Evolutionary conservation across 225 moss, liverwort and hornwort genomes (phyloP).

Genomic region (Asterella californica): DNA sequence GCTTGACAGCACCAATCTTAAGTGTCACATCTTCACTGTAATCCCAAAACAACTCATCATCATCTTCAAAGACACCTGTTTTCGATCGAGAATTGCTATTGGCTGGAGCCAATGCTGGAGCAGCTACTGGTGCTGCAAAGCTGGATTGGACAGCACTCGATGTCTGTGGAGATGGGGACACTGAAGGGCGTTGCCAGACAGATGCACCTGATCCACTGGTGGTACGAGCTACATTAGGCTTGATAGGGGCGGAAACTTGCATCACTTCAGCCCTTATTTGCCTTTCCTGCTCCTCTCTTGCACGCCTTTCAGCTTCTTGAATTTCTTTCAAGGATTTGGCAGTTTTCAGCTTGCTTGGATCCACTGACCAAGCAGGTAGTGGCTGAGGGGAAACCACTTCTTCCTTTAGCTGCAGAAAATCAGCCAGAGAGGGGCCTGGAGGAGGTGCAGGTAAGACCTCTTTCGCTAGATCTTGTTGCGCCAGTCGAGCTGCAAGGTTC

Average conservation of each 20-base stretch:
- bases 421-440: constrained; percentile 78
- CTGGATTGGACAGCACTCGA: constrained; percentile 44
- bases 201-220: constrained; percentile 72
- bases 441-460: constrained; percentile 60
- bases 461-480: constrained; percentile 55
- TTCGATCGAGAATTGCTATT: constrained; percentile 58
- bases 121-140: constrained; percentile 33
- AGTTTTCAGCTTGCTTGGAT: constrained; percentile 55
- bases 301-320: constrained; percentile 83
- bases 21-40: constrained; percentile 80
- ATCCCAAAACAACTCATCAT: constrained; percentile 75
- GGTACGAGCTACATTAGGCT: constrained; percentile 79
- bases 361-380: constrained; percentile 77
- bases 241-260: constrained; percentile 54
- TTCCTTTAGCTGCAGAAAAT: constrained; percentile 68
- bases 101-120: constrained; percentile 34
- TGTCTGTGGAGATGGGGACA: constrained; percentile 42
- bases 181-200: constrained; percentile 91
- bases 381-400: constrained; percentile 62
- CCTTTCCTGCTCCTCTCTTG: constrained; percentile 86
- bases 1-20: constrained; percentile 71
- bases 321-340: constrained; percentile 93
- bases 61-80: constrained; percentile 81
- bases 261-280: constrained; percentile 55
- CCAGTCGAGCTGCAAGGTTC: constrained; percentile 52